Percentiles rank a stretch among this genome's conserved stretches.
Evolutionary conservation across 306 rosid genomes (phyloP).

Genomic region (Quercus suber): DNA sequence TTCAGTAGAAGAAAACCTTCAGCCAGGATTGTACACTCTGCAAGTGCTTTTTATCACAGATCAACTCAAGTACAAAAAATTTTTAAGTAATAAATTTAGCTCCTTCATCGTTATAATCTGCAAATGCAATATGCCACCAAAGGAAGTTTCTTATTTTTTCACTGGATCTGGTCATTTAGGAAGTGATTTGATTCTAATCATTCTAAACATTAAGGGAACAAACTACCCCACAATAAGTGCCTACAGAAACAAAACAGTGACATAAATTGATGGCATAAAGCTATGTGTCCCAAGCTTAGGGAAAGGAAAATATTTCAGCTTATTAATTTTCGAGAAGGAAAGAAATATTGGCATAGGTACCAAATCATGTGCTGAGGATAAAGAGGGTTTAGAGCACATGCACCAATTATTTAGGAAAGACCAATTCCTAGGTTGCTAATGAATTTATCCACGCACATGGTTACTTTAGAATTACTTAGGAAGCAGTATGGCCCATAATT

Average conservation of each 20-base stretch:
- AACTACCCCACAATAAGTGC: background rate
- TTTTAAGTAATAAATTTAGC: background rate
- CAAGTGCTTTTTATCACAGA: background rate
- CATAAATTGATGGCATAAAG: background rate
- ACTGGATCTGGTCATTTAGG: background rate
- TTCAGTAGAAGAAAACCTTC: background rate
- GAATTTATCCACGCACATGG: too few relatives aligned
- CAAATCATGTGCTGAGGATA: too few relatives aligned
- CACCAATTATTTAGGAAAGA: too few relatives aligned
- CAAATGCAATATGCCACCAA: background rate
- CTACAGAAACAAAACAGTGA: background rate
- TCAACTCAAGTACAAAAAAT: background rate
- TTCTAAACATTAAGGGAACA: background rate
- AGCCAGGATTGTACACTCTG: background rate
- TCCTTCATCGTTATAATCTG: background rate
- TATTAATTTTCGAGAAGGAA: background rate
- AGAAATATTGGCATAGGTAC: background rate
- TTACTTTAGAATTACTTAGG: too few relatives aligned
- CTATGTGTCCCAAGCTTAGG: background rate
- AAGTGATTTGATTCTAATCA: background rate
- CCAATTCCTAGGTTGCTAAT: too few relatives aligned
- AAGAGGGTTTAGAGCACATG: too few relatives aligned
- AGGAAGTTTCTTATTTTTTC: background rate
- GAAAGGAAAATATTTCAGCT: background rate
- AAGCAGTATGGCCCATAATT: too few relatives aligned